Evolutionary conservation across 1,284 basidiomycete genomes (phyloP).

Genomic region (Anthracocystis walkeri): DNA sequence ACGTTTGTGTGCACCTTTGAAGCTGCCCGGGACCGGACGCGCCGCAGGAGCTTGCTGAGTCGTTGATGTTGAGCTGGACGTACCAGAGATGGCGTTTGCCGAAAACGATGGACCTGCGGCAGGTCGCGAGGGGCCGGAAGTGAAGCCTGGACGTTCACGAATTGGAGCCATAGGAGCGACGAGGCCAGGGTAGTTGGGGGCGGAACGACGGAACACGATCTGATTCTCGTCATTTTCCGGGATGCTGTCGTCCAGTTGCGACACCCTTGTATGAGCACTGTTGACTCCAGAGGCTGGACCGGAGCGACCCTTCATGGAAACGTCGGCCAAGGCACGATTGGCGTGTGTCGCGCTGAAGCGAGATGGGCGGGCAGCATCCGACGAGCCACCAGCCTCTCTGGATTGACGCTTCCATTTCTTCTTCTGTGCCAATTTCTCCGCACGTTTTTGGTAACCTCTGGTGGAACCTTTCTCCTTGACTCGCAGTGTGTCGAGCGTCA

Average conservation of each 20-base stretch:
- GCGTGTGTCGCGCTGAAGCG: slow-evolving; percentile 11
- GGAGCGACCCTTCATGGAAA: slow-evolving; percentile 35
- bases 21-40: slow-evolving; percentile 32
- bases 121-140: slow-evolving; percentile 2
- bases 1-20: slow-evolving; percentile 42
- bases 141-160: background rate
- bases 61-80: background rate
- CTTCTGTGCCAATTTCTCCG: slow-evolving; percentile 19
- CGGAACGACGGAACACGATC: slow-evolving; percentile 36
- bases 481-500: slow-evolving; percentile 23
- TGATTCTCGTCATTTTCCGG: slow-evolving; percentile 27
- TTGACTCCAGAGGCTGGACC: slow-evolving; percentile 14
- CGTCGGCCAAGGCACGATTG: slow-evolving; percentile 24
- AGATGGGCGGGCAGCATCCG: slow-evolving; percentile 17
- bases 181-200: slow-evolving; percentile 21
- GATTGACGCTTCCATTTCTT: slow-evolving; percentile 22
- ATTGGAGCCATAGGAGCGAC: slow-evolving; percentile 15
- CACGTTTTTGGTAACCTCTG: slow-evolving; percentile 22
- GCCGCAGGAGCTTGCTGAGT: slow-evolving; percentile 3
- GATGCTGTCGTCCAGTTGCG: slow-evolving; percentile 42
- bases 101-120: background rate
- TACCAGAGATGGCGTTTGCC: background rate
- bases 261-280: slow-evolving; percentile 28
- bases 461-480: slow-evolving; percentile 28
- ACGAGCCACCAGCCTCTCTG: background rate